Conservation (phyloP, 805 yeast genomes). For the Spathaspora boniae region DNA sequence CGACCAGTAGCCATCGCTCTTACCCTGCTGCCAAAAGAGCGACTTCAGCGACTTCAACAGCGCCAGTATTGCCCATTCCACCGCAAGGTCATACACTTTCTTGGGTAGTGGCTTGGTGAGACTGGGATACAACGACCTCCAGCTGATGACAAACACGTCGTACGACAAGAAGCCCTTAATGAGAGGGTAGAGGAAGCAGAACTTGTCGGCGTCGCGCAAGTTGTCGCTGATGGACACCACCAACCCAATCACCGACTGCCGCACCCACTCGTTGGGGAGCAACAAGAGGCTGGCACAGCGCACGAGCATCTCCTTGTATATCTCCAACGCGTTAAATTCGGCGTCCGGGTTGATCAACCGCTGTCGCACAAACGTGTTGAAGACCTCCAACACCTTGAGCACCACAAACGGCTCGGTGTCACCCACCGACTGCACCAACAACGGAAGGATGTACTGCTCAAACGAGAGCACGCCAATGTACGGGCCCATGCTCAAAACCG, state of each 20-base stretch:
- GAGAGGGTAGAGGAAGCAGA: conserved; percentile 80
- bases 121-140: conserved; percentile 65
- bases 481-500: conserved; percentile 71
- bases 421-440: conserved; percentile 74
- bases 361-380: conserved; percentile 27
- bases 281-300: conserved; percentile 53
- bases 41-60: conserved; percentile 52
- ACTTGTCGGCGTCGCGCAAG: conserved; percentile 71
- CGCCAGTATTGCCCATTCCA: conserved; percentile 69
- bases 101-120: conserved; percentile 66
- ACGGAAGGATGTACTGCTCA: conserved; percentile 85
- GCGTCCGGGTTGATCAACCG: conserved; percentile 30
- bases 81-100: conserved; percentile 58
- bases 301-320: conserved; percentile 32
- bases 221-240: conserved; percentile 60
- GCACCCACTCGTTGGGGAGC: conserved; percentile 86
- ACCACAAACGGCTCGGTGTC: conserved; percentile 85
- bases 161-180: conserved; percentile 72
- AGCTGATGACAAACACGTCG: conserved; percentile 66
- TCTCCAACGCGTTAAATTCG: conserved; percentile 36
- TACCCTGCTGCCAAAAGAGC: conserved; percentile 69
- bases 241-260: conserved; percentile 63
- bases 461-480: conserved; percentile 78
- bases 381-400: conserved; percentile 55
- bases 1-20: conserved; percentile 13